These are phyloP conservation scores for Aristolochia californica DNA, from an alignment of 164 flowering plant genomes.

Conservation along the genomic window DNA sequence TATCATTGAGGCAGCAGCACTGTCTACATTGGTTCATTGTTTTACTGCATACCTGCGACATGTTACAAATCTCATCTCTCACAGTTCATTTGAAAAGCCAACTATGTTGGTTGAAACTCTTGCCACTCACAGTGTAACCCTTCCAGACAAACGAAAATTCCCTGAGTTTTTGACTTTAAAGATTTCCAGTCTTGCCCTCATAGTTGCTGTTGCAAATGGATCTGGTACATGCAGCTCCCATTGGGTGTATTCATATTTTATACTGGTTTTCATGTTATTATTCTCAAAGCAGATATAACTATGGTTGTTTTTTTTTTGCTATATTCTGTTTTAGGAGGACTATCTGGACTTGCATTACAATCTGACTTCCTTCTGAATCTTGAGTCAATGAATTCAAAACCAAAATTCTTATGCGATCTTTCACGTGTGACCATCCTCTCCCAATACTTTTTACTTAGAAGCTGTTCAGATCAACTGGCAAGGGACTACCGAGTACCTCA, in stretches of 20 bases:
- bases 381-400: constrained; percentile 25
- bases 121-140: constrained; percentile 6
- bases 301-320: neutral
- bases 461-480: constrained; percentile 10
- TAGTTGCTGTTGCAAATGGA: constrained; percentile 39
- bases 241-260: neutral
- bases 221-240: constrained; percentile 30
- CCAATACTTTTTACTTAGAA: constrained; percentile 18
- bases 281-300: too few species aligned
- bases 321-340: constrained; percentile 35
- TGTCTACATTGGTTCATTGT: constrained; percentile 28
- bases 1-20: constrained; percentile 46
- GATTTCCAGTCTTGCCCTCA: constrained; percentile 38
- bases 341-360: constrained; percentile 47
- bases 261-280: neutral
- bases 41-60: constrained; percentile 27
- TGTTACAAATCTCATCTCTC: constrained; percentile 17
- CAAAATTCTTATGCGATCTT: constrained; percentile 30
- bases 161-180: constrained; percentile 30
- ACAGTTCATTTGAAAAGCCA: constrained; percentile 13
- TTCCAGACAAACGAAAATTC: constrained; percentile 14
- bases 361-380: constrained; percentile 32
- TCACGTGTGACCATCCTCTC: constrained; percentile 48
- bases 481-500: constrained; percentile 30
- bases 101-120: constrained; percentile 16